Evolutionary conservation across 1,284 basidiomycete species (phyloP).

Genomic region (Sparassis latifolia): DNA sequence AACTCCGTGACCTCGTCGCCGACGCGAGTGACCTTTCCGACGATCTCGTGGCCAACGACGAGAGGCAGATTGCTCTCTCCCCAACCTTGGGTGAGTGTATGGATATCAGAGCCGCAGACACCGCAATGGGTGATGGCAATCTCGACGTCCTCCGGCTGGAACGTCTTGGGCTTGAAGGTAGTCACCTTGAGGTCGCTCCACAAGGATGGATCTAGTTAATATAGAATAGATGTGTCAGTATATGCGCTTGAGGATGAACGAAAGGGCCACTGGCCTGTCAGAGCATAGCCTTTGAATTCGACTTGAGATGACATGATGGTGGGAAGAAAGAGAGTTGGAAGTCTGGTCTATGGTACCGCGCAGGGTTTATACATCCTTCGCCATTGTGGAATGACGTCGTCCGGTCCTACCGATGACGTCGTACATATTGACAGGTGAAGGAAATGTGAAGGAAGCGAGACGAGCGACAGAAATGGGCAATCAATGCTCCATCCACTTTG

Average conservation of each 20-base stretch:
- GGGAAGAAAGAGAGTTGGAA: background rate
- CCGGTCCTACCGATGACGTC: too few relatives aligned
- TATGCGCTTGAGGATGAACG: background rate
- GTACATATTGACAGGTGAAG: too few relatives aligned
- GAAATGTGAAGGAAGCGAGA: too few relatives aligned
- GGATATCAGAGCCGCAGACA: conserved; percentile 46
- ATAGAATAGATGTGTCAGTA: background rate
- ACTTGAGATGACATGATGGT: background rate
- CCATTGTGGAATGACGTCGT: background rate
- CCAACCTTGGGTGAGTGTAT: conserved; percentile 47
- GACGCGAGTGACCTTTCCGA: conserved; percentile 49
- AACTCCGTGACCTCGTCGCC: conserved; percentile 49
- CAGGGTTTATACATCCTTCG: background rate
- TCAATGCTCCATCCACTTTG: too few relatives aligned
- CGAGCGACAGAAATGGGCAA: too few relatives aligned
- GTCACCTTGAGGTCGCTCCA: conserved; percentile 39
- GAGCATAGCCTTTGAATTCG: conserved; percentile 16
- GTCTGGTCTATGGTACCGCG: background rate
- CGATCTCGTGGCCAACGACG: conserved; percentile 54
- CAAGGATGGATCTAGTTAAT: conserved; percentile 14
- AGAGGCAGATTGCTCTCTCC: conserved; percentile 34
- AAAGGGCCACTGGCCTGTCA: conserved; percentile 5
- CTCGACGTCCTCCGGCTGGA: conserved; percentile 29
- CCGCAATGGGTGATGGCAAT: conserved; percentile 33
- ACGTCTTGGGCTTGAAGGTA: conserved; percentile 27